Percentiles rank a stretch among this genome's conserved stretches.
phyloP scores from a whole-genome alignment of 2,329 filamentous ascomycete species.

The Fusarium keratoplasticum region DNA sequence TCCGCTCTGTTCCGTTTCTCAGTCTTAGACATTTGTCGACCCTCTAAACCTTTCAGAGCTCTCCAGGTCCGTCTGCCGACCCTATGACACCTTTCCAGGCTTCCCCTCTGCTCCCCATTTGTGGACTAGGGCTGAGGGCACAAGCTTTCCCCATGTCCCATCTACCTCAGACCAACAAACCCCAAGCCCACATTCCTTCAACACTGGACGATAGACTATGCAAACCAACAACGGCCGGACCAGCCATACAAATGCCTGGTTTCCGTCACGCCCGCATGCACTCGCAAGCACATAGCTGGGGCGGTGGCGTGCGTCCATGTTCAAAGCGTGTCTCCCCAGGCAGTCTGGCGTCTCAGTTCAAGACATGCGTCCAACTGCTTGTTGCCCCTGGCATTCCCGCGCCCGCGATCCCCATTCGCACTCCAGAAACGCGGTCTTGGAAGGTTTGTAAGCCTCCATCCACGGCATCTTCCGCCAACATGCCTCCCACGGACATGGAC shows the following conservation, averaged over 20 bases:
- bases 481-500: not conserved
- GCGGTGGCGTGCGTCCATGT: constrained; percentile 2
- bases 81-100: not conserved
- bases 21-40: constrained; percentile 18
- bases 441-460: not conserved
- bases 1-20: constrained; percentile 9
- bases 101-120: not conserved
- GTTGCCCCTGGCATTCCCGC: not conserved
- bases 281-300: not conserved
- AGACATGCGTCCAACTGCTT: constrained; percentile 24
- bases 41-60: not conserved
- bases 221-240: not conserved
- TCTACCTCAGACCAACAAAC: constrained; percentile 14
- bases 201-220: not conserved
- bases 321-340: constrained; percentile 5
- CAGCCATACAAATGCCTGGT: not conserved
- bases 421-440: constrained; percentile 1
- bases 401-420: not conserved
- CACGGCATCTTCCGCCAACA: not conserved
- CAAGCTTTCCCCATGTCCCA: not conserved
- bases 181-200: constrained; percentile 15
- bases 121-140: not conserved
- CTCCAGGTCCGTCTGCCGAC: not conserved
- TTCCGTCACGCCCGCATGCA: constrained; percentile 1
- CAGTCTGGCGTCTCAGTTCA: constrained; percentile 30